Conservation (phyloP, 2,329 filamentous ascomycete species). For the Xylariaceae sp. region DNA sequence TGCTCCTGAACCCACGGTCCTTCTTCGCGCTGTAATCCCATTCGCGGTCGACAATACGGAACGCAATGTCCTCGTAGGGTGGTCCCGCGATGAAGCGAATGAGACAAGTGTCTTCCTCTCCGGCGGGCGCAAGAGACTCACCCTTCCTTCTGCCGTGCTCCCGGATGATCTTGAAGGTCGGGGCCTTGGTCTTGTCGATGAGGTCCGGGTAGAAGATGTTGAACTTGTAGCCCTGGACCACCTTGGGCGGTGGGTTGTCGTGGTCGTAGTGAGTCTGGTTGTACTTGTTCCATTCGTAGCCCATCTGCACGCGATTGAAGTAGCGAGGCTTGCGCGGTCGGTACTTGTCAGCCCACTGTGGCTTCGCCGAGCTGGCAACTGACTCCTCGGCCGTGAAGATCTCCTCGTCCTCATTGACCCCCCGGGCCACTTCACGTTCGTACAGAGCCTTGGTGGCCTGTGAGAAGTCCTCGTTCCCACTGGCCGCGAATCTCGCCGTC, state of each 20-base stretch:
- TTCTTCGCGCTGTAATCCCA: constrained; percentile 98
- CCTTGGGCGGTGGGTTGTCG: constrained; percentile 95
- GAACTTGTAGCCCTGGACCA: constrained; percentile 99
- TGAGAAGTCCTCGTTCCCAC: constrained; percentile 75
- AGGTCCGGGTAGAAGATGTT: constrained; percentile 99
- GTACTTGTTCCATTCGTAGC: constrained; percentile 99
- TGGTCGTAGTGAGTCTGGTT: constrained; percentile 99
- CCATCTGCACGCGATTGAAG: constrained; percentile 98
- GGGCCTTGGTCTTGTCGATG: constrained; percentile 90
- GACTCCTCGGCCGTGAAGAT: constrained; percentile 90
- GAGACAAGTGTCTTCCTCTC: constrained; percentile 94
- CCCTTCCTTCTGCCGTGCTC: constrained; percentile 87
- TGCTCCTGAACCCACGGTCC: constrained; percentile 92
- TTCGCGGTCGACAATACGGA: constrained; percentile 95
- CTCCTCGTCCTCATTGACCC: constrained; percentile 90
- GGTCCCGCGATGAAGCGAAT: constrained; percentile 94
- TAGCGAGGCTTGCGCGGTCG: constrained; percentile 89
- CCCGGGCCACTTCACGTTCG: constrained; percentile 87
- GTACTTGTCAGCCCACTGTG: constrained; percentile 81
- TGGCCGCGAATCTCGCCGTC: constrained; percentile 66
- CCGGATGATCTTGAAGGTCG: constrained; percentile 92
- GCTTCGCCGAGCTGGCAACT: constrained; percentile 61
- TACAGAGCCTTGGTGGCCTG: constrained; percentile 85
- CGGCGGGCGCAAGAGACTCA: constrained; percentile 88
- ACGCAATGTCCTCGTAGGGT: constrained; percentile 95